Evolutionary conservation across 2,329 filamentous ascomycete genomes (phyloP).

Genomic region (Botrytis aclada): DNA sequence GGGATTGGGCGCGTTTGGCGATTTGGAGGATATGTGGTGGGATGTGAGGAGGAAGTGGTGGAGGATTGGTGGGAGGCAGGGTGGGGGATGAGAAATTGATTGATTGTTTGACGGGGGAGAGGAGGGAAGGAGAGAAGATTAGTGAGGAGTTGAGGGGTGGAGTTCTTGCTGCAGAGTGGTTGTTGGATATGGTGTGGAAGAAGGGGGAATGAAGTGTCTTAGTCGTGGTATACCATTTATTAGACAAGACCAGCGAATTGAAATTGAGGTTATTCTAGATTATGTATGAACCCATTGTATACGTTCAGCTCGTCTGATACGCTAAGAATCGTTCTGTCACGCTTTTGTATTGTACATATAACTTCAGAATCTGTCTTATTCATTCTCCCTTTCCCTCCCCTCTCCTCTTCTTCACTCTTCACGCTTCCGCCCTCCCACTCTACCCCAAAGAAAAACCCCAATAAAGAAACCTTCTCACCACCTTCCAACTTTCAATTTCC

Average conservation of each 20-base stretch:
- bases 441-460: too few species aligned
- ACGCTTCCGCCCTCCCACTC: too few species aligned
- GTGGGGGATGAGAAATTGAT: not conserved
- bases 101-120: not conserved
- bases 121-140: not conserved
- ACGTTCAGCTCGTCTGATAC: too few species aligned
- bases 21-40: conserved; percentile 15
- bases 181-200: not conserved
- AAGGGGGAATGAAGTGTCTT: not conserved
- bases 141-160: too few species aligned
- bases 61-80: not conserved
- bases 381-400: not conserved
- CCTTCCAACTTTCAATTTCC: too few species aligned
- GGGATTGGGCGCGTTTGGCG: not conserved
- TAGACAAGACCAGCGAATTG: not conserved
- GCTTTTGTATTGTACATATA: too few species aligned
- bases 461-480: too few species aligned
- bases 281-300: not conserved
- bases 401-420: too few species aligned
- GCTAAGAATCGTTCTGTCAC: too few species aligned
- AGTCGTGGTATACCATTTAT: not conserved
- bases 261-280: not conserved
- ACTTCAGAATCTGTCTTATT: not conserved
- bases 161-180: not conserved
- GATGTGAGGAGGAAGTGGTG: conserved; percentile 17